Conservation (phyloP, 805 yeast species). For the Monosporozyma aquatica region DNA sequence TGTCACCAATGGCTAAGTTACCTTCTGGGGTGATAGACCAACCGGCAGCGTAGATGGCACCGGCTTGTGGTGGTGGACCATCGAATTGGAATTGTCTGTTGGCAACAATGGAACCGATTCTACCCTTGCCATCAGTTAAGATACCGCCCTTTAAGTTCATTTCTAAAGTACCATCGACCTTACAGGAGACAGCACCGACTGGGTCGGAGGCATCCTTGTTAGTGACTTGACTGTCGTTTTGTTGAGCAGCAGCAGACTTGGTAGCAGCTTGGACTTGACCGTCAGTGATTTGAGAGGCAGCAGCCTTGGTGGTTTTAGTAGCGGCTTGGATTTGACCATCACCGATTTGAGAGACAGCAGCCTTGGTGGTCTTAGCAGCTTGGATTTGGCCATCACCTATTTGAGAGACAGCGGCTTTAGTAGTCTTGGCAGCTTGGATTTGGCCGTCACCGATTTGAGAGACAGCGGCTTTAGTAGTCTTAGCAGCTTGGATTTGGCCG, state of each 20-base stretch:
- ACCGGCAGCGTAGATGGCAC: constrained; percentile 62
- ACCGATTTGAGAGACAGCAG: constrained; percentile 38
- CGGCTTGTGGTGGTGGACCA: constrained; percentile 82
- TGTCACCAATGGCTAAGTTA: constrained; percentile 54
- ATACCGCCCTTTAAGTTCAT: constrained; percentile 44
- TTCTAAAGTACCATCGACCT: constrained; percentile 42
- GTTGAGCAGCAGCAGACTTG: constrained; percentile 33
- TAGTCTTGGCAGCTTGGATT: constrained; percentile 21
- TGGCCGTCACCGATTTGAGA: constrained; percentile 23
- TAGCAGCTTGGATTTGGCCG: constrained; percentile 49
- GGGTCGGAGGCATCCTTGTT: constrained; percentile 25
- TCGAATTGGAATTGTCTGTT: constrained; percentile 82
- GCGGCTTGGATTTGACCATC: constrained; percentile 48
- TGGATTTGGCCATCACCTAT: constrained; percentile 53
- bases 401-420: constrained; percentile 28
- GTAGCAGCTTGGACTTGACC: constrained; percentile 45
- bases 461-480: constrained; percentile 24
- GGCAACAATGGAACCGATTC: constrained; percentile 74
- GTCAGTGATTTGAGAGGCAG: constrained; percentile 40
- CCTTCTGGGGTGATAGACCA: constrained; percentile 50
- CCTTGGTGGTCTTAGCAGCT: constrained; percentile 31
- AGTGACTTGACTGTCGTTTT: constrained; percentile 29
- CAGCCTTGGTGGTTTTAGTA: constrained; percentile 28
- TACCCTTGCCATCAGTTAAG: constrained; percentile 50
- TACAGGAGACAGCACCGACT: constrained; percentile 36